These are phyloP conservation scores for Corylus heterophylla DNA, from an alignment of 306 rosid genomes.

Conservation along the genomic window DNA sequence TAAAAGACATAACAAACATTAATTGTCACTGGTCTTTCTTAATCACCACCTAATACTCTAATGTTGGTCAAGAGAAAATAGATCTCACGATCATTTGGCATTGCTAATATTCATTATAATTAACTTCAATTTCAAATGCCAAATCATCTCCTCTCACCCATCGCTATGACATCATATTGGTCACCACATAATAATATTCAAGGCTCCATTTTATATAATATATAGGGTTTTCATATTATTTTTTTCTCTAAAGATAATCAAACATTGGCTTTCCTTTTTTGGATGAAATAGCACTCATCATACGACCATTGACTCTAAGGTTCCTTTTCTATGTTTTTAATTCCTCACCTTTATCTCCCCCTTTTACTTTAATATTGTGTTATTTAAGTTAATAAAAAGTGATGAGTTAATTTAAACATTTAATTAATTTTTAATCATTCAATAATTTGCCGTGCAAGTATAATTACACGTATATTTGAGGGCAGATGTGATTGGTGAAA, in stretches of 20 bases:
- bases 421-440: background rate
- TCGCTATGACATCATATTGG: slow-evolving; percentile 7
- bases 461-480: background rate
- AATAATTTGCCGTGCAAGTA: background rate
- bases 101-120: slow-evolving; percentile 16
- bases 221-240: background rate
- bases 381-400: no score
- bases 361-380: no score
- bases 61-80: slow-evolving; percentile 28
- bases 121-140: slow-evolving; percentile 18
- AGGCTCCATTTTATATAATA: background rate
- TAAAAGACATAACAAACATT: slow-evolving; percentile 10
- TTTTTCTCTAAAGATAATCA: background rate
- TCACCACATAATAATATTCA: background rate
- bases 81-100: slow-evolving; percentile 10
- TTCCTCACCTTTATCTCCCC: background rate
- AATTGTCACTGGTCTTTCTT: slow-evolving; percentile 41
- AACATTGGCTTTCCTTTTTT: background rate
- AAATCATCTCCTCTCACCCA: slow-evolving; percentile 19
- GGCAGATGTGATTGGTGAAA: slow-evolving; percentile 11
- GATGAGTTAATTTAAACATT: no score
- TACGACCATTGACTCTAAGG: background rate
- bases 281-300: background rate
- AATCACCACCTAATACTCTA: slow-evolving; percentile 45
- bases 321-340: background rate